These are phyloP conservation scores for Hyaloscypha hepaticicola DNA, from an alignment of 495 filamentous ascomycete species.

Conservation along the genomic window DNA sequence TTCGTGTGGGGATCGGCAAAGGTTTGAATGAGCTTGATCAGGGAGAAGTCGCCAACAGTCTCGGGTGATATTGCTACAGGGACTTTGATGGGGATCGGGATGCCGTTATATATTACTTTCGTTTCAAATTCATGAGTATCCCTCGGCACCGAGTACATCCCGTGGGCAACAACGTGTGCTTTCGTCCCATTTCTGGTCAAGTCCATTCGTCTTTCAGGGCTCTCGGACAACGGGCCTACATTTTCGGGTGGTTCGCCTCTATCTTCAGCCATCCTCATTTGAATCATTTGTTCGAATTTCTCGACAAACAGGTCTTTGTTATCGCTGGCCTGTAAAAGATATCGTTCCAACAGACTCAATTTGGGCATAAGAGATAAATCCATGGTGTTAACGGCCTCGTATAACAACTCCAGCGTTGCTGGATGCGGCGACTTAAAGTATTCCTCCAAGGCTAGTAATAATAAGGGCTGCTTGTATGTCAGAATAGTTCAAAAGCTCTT, in stretches of 20 bases:
- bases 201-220: slow-evolving; percentile 45
- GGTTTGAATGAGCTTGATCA: slow-evolving; percentile 94
- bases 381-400: slow-evolving; percentile 93
- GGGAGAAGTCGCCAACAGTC: slow-evolving; percentile 94
- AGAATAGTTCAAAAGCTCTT: slow-evolving; percentile 5
- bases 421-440: slow-evolving; percentile 93
- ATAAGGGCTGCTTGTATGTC: slow-evolving; percentile 63
- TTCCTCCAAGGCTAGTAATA: slow-evolving; percentile 92
- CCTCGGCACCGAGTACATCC: slow-evolving; percentile 67
- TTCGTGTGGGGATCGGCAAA: slow-evolving; percentile 80
- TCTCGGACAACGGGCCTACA: slow-evolving; percentile 44
- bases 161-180: slow-evolving; percentile 47
- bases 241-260: slow-evolving; percentile 41
- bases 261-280: slow-evolving; percentile 58
- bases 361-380: slow-evolving; percentile 92
- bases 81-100: slow-evolving; percentile 94
- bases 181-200: slow-evolving; percentile 55
- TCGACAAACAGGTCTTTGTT: slow-evolving; percentile 96
- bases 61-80: slow-evolving; percentile 91
- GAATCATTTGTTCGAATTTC: slow-evolving; percentile 94
- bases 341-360: slow-evolving; percentile 77
- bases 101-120: slow-evolving; percentile 88
- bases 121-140: slow-evolving; percentile 98
- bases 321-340: slow-evolving; percentile 85
- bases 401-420: slow-evolving; percentile 86